Base-by-base conservation (phyloP, 1,139 yeast genomes). In the Pichia inconspicua region DNA sequence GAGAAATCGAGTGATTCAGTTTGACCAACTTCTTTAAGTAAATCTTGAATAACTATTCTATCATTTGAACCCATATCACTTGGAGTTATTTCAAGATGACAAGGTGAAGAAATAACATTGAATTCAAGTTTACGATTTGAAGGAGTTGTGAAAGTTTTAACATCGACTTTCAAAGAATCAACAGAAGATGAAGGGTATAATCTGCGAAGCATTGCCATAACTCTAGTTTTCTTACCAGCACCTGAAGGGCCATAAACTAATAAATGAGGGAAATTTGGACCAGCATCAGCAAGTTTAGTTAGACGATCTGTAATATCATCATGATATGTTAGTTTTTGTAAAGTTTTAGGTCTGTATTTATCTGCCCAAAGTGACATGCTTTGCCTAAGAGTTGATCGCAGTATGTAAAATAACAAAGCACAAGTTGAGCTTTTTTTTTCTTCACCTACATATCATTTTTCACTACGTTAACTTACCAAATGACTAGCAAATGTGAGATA, bases 21-120 rank as follows among this genome's bases (percentile, higher is more conserved):
- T 57, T 90, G 95, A 1, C 97, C 98, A 46, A 92, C 81, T 55
- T 92, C 97, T 63, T 92, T 92, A 58, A 92, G 74, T 54, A 94
- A 71, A 61, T 92, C 97, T 64, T 92, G 97, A 56, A 92, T 89
- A 22, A 94, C 96, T 47, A 92, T 85, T 53, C 97, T 75, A 66
- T 92, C 98, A 62, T 88, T 88, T 65, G 84, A 88, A 5, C 97
- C 97, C 84, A 90, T 84, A 66, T 92, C 98, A 51, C 95, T 82
- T 2, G 99, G 99, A 3, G 98, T 92, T 60, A 92, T 85, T 65
- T 92, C 99, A 58, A 90, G 69, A 66, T 92, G 99, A 62, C 84
- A 81, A 0, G 94, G 86, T 8, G 95, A 84, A 47, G 95, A 84
- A 36, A 92, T 87, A 35, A 92, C 90, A 59, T 88, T 92, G 66